These are phyloP conservation scores for Tanacetum coccineum DNA, from an alignment of 129 eudicot genomes.

Conservation along the genomic window DNA sequence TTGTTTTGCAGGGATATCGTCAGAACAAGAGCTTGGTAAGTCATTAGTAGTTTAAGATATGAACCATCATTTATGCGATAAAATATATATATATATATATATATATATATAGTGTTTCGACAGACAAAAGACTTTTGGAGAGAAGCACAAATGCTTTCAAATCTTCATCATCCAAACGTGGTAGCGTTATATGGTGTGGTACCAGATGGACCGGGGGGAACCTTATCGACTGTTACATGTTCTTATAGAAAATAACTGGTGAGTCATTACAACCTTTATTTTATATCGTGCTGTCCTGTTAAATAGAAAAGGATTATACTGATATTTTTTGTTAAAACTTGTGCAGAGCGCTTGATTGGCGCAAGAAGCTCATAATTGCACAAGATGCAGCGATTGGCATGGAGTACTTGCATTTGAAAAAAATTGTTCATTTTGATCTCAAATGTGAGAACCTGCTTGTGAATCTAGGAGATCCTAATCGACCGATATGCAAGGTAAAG, in stretches of 20 bases:
- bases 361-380: constrained; percentile 52
- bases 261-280: constrained; percentile 18
- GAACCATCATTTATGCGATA: not conserved
- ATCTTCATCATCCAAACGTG: constrained; percentile 74
- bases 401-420: constrained; percentile 65
- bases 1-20: constrained; percentile 16
- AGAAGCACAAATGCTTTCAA: constrained; percentile 71
- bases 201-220: constrained; percentile 71
- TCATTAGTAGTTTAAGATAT: not conserved
- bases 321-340: too few relatives aligned
- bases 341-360: constrained; percentile 45
- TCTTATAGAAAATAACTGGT: constrained; percentile 47
- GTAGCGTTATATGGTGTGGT: constrained; percentile 78
- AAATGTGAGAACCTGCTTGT: constrained; percentile 72
- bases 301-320: not conserved
- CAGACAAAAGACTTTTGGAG: constrained; percentile 77
- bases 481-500: constrained; percentile 68
- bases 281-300: not conserved
- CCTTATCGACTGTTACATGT: constrained; percentile 68
- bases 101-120: not conserved
- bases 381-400: constrained; percentile 70
- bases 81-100: too few relatives aligned
- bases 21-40: constrained; percentile 14
- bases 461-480: constrained; percentile 64
- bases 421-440: constrained; percentile 64